phyloP scores from a whole-genome alignment of 768 basidiomycete genomes.

The Lyophyllum shimeji region DNA sequence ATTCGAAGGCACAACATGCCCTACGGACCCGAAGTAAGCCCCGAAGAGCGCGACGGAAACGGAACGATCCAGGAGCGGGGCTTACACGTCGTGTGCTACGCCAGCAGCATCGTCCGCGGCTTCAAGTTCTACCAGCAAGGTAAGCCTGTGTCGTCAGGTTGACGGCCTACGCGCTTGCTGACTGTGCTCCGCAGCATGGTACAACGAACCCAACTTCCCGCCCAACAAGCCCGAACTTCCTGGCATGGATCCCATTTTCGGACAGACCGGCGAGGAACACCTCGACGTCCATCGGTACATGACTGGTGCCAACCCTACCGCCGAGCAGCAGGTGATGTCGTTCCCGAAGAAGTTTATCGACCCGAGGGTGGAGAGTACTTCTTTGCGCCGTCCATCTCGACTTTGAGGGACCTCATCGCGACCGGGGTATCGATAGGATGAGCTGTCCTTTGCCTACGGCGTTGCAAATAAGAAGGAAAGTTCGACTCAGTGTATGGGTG shows the following conservation, averaged over 20 bases:
- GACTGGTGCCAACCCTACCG: conserved; percentile 11
- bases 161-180: background rate
- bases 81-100: conserved; percentile 14
- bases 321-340: conserved; percentile 5
- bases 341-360: conserved; percentile 12
- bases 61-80: conserved; percentile 13
- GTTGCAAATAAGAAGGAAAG: background rate
- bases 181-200: conserved; percentile 7
- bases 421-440: background rate
- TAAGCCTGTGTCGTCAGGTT: background rate
- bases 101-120: conserved; percentile 17
- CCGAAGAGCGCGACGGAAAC: conserved; percentile 5
- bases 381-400: conserved; percentile 22
- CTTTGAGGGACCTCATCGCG: conserved; percentile 10
- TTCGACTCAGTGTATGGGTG: background rate
- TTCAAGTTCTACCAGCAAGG: conserved; percentile 16
- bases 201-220: conserved; percentile 14
- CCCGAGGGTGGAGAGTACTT: conserved; percentile 25
- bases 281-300: conserved; percentile 7
- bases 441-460: background rate
- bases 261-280: conserved; percentile 11
- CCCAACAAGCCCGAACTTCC: conserved; percentile 12
- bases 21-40: conserved; percentile 9
- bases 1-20: conserved; percentile 12
- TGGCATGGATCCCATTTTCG: conserved; percentile 17